A percentile compares a stretch with the other conserved stretches of the same genome.
These are phyloP conservation scores for Castanea sativa DNA, from an alignment of 306 rosid species.

Conservation along the genomic window DNA sequence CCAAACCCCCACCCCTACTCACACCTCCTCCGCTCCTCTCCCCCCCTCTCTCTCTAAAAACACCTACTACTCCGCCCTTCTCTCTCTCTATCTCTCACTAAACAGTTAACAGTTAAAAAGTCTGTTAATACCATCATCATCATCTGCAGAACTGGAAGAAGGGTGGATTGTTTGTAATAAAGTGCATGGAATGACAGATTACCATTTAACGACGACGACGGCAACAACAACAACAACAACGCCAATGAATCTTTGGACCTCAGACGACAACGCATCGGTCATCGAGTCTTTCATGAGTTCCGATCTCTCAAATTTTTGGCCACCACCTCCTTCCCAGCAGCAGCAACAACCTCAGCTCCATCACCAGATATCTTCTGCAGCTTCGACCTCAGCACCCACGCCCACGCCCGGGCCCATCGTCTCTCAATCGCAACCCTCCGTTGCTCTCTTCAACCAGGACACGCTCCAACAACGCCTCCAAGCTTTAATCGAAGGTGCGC, in stretches of 20 bases:
- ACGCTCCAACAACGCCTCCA: constrained; percentile 88
- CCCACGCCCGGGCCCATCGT: not conserved
- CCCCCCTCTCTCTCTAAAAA: not conserved
- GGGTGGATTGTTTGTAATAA: no score
- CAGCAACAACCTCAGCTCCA: constrained; percentile 8
- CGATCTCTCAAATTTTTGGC: constrained; percentile 77
- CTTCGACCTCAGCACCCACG: constrained; percentile 32
- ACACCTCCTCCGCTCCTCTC: not conserved
- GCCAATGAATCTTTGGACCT: constrained; percentile 72
- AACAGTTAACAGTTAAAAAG: no score
- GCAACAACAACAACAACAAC: constrained; percentile 29
- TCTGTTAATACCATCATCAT: no score
- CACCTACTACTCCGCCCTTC: not conserved
- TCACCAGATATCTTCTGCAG: constrained; percentile 34
- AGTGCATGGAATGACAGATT: constrained; percentile 50
- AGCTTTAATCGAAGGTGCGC: constrained; percentile 68
- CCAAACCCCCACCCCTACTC: not conserved
- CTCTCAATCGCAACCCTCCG: constrained; percentile 24
- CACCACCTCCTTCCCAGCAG: constrained; percentile 18
- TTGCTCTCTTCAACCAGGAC: constrained; percentile 63
- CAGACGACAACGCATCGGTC: constrained; percentile 77
- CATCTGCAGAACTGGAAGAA: no score
- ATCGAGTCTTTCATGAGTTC: constrained; percentile 87
- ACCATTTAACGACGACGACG: not conserved
- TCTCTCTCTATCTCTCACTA: not conserved